A percentile compares a stretch with the other conserved stretches of the same genome.
These are phyloP conservation scores for Candida odintsovae DNA, from an alignment of 805 yeast genomes.

Conservation along the genomic window DNA sequence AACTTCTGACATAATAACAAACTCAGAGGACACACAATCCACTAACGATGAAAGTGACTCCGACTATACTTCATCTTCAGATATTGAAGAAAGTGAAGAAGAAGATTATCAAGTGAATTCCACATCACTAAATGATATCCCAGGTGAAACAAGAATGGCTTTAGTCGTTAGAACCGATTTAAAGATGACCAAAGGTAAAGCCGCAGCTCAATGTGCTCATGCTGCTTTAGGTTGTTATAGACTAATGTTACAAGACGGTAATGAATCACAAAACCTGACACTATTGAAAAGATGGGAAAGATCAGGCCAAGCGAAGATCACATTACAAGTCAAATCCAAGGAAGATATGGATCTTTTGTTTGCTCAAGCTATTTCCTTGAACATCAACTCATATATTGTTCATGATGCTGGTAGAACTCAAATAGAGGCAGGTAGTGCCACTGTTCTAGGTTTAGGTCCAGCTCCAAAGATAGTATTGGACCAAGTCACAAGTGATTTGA, in stretches of 20 bases:
- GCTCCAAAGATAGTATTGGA: slow-evolving; percentile 83
- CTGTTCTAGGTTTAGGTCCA: slow-evolving; percentile 96
- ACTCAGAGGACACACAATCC: slow-evolving; percentile 7
- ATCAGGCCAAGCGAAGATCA: slow-evolving; percentile 90
- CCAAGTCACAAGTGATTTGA: slow-evolving; percentile 73
- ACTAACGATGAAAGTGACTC: slow-evolving; percentile 24
- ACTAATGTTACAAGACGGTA: slow-evolving; percentile 46
- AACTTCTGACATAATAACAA: slow-evolving; percentile 2
- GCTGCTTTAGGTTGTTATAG: slow-evolving; percentile 92
- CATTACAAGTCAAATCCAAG: slow-evolving; percentile 65
- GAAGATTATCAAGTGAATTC: slow-evolving; percentile 58
- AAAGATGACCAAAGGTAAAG: slow-evolving; percentile 90
- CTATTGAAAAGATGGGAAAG: slow-evolving; percentile 71
- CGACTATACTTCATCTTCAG: slow-evolving; percentile 30
- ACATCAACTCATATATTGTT: slow-evolving; percentile 73
- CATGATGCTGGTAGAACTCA: slow-evolving; percentile 98
- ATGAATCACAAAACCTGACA: slow-evolving; percentile 52
- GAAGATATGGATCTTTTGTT: slow-evolving; percentile 70
- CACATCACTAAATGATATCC: slow-evolving; percentile 51
- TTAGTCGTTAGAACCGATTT: slow-evolving; percentile 83
- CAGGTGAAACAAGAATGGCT: slow-evolving; percentile 84
- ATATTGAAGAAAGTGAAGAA: slow-evolving; percentile 41
- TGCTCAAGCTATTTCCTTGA: slow-evolving; percentile 75
- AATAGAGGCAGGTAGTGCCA: slow-evolving; percentile 91
- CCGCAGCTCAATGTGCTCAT: slow-evolving; percentile 96